Base-by-base conservation (phyloP, 768 basidiomycete species). In the Leccinum disarticulatum region DNA sequence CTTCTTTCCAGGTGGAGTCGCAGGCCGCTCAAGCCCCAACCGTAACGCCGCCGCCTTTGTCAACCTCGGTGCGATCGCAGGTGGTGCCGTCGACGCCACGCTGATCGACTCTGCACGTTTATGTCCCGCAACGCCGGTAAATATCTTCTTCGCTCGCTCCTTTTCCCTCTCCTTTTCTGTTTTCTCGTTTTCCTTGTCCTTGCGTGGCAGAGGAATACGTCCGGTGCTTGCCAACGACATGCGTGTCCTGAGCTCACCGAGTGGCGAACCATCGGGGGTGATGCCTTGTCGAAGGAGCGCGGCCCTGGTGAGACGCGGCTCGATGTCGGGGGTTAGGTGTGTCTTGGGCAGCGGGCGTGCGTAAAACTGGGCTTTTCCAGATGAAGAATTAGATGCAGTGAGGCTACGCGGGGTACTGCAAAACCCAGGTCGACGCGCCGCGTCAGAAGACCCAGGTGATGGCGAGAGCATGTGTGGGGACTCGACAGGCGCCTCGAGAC, bases 111-210 rank as follows among this genome's bases (percentile, higher is more conserved):
- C 83, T 0, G 79, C 52, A 15, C 91, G 87, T 68, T 91, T 92
- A 72, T 94, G 92, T 0, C 91, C 91, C 0, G 91, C 92, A 4
- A 93, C 86, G 61, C 90, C 86, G 25, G 82, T 81, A 70, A 93
- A 94, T 14, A 86, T 88, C 73, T 83, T 76, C 15, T 79, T 79
- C 2, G 80, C 78, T 25, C 80, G 79, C 64, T 88, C 90, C 66
- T 87, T 87, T 7, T 85, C 80, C 25, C 81, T 76, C 0, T 86
- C 81, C 28, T 73, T 75, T 30, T 87, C 83, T 17, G 84, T 82
- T 1, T 64, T 72, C 19, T 43, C 62, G 11, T 72, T 76, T 28
- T 62, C 65, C 38, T 73, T 74, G 46, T 65, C 59, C 55, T 66
- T 73, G 17, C 66, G 71, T 1, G 48, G 61, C 11, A 72, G 65